Conservation (phyloP, 768 basidiomycete species). For the Lentinula raphanica region DNA sequence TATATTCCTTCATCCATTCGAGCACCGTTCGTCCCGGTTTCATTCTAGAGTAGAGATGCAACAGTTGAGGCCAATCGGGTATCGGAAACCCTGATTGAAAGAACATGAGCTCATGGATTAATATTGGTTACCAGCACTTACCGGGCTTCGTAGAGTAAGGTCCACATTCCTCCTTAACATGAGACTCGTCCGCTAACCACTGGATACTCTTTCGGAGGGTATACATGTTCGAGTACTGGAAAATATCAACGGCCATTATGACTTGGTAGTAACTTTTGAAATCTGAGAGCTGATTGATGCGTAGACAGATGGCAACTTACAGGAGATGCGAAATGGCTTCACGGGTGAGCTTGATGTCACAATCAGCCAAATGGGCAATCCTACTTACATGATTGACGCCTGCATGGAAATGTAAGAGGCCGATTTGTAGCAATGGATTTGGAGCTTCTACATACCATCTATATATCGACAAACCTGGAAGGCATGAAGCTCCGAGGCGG, state of each 20-base stretch:
- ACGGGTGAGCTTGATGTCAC: conserved; percentile 75
- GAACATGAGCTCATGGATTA: background rate
- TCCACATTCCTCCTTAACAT: conserved; percentile 88
- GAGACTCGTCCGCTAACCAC: conserved; percentile 79
- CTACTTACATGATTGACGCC: conserved; percentile 78
- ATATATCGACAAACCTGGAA: conserved; percentile 70
- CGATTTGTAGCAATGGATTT: background rate
- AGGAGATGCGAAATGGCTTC: conserved; percentile 88
- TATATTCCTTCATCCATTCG: conserved; percentile 82
- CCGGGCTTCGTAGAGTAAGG: conserved; percentile 83
- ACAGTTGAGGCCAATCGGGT: conserved; percentile 83
- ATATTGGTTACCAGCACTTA: conserved; percentile 19
- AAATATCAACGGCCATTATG: conserved; percentile 94
- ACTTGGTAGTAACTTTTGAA: conserved; percentile 86
- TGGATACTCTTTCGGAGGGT: conserved; percentile 82
- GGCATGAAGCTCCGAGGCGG: background rate
- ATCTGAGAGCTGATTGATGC: background rate
- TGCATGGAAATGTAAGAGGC: background rate
- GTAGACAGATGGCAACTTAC: conserved; percentile 38
- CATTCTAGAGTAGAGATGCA: conserved; percentile 82
- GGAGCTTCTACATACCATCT: conserved; percentile 52
- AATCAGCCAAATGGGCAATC: conserved; percentile 89
- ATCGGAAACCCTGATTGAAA: conserved; percentile 43
- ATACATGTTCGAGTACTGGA: conserved; percentile 98
- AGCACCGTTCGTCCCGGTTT: conserved; percentile 77